These are phyloP conservation scores for Bremia lactucae DNA, from an alignment of 352 stramenopile species.

Conservation along the genomic window DNA sequence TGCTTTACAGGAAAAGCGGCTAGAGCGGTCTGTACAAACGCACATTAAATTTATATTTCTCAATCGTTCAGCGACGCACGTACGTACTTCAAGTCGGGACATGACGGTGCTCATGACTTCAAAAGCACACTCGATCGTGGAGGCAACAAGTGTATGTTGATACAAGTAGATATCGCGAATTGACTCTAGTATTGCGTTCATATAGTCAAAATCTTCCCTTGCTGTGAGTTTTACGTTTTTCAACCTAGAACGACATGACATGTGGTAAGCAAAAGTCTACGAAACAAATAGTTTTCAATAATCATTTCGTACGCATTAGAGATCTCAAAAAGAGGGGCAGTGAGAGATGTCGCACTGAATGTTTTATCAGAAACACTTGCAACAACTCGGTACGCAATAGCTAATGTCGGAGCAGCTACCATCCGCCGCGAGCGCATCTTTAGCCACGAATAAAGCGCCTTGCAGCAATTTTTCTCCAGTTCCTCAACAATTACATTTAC, in stretches of 20 bases:
- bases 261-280: too few relatives aligned
- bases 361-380: conserved; percentile 17
- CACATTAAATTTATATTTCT: background rate
- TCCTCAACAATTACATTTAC: conserved; percentile 9
- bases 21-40: conserved; percentile 9
- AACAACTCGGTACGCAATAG: conserved; percentile 26
- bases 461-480: conserved; percentile 27
- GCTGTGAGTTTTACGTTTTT: conserved; percentile 20
- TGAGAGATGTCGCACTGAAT: conserved; percentile 10
- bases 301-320: conserved; percentile 24
- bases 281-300: too few relatives aligned
- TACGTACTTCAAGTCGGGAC: conserved; percentile 42
- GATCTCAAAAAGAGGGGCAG: conserved; percentile 20
- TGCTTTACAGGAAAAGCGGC: conserved; percentile 19
- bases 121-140: conserved; percentile 24
- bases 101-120: conserved; percentile 36
- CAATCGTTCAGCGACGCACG: background rate
- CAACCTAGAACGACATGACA: conserved; percentile 27
- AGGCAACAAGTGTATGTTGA: conserved; percentile 17
- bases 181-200: conserved; percentile 35
- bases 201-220: conserved; percentile 48
- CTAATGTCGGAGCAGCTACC: conserved; percentile 28
- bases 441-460: conserved; percentile 36
- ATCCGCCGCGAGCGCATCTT: conserved; percentile 13
- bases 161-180: conserved; percentile 44